Evolutionary conservation across 495 filamentous ascomycete species (phyloP).

Genomic region (Aspergillus leporis): DNA sequence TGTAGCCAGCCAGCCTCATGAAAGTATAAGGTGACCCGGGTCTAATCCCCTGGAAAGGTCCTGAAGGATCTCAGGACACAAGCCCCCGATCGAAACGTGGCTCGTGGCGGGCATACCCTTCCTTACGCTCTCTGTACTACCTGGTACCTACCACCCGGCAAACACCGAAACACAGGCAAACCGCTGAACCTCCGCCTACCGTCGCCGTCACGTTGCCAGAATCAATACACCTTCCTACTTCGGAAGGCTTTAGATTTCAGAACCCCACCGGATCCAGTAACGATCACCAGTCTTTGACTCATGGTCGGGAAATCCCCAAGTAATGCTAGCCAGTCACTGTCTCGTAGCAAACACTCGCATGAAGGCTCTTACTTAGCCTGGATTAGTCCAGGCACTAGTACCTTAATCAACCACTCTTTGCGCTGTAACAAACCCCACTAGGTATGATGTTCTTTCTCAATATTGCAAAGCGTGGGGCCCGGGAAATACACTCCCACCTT

Average conservation of each 20-base stretch:
- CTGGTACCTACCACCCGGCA: not conserved
- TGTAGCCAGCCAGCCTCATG: not conserved
- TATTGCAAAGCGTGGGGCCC: not conserved
- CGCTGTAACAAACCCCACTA: not conserved
- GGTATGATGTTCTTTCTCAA: not conserved
- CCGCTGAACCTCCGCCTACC: conserved; percentile 7
- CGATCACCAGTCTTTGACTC: conserved; percentile 19
- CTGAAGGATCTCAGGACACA: not conserved
- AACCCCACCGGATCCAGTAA: conserved; percentile 15
- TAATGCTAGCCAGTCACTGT: conserved; percentile 11
- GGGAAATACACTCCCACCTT: not conserved
- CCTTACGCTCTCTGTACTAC: not conserved
- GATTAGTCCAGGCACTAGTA: conserved; percentile 12
- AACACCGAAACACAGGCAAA: conserved; percentile 11
- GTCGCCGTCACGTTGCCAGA: no score
- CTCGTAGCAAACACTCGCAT: conserved; percentile 13
- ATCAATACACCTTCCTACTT: conserved; percentile 14
- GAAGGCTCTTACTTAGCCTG: conserved; percentile 11
- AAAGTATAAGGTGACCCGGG: conserved; percentile 11
- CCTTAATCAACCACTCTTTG: not conserved
- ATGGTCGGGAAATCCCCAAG: conserved; percentile 18
- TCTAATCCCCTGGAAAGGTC: conserved; percentile 6
- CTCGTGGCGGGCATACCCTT: not conserved
- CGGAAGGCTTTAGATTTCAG: conserved; percentile 10
- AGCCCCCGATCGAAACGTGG: conserved; percentile 8